These are phyloP conservation scores for Stephania cephalantha DNA, from an alignment of 164 flowering plant genomes.

Conservation along the genomic window DNA sequence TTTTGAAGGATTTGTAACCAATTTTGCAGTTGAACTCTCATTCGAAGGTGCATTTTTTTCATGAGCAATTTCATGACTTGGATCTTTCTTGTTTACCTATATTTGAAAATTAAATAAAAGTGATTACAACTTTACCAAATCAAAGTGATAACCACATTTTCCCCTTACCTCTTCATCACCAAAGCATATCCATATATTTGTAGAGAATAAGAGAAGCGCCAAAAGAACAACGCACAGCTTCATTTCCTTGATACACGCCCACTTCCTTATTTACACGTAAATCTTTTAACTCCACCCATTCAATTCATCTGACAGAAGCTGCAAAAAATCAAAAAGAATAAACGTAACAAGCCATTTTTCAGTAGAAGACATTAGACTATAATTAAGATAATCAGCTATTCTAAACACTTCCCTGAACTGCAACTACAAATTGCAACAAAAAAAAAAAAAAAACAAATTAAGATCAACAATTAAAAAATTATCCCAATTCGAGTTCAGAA, in stretches of 20 bases:
- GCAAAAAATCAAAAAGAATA: background rate
- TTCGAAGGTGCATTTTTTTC: conserved; percentile 2
- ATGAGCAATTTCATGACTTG: conserved; percentile 10
- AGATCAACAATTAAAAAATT: too few species aligned
- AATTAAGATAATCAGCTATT: background rate
- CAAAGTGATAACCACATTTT: background rate
- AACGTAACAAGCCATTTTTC: background rate
- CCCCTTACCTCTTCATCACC: conserved; percentile 30
- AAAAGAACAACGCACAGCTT: conserved; percentile 14
- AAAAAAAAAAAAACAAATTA: background rate
- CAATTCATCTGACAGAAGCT: background rate
- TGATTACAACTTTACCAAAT: background rate
- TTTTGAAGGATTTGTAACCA: conserved; percentile 2
- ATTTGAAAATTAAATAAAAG: conserved; percentile 4
- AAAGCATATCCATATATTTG: conserved; percentile 13
- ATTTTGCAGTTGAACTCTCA: conserved; percentile 9
- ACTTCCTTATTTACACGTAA: background rate
- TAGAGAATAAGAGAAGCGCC: conserved; percentile 13
- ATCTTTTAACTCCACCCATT: background rate
- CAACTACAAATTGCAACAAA: background rate
- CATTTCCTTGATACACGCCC: conserved; percentile 16
- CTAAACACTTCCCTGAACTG: background rate
- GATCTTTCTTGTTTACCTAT: conserved; percentile 16
- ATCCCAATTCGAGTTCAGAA: too few species aligned
- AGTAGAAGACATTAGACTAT: background rate